Evolutionary conservation across 2,329 filamentous ascomycete species (phyloP), one percentile per base, ranked within the genome.

Genomic region (Berkeleyomyces rouxiae): DNA sequence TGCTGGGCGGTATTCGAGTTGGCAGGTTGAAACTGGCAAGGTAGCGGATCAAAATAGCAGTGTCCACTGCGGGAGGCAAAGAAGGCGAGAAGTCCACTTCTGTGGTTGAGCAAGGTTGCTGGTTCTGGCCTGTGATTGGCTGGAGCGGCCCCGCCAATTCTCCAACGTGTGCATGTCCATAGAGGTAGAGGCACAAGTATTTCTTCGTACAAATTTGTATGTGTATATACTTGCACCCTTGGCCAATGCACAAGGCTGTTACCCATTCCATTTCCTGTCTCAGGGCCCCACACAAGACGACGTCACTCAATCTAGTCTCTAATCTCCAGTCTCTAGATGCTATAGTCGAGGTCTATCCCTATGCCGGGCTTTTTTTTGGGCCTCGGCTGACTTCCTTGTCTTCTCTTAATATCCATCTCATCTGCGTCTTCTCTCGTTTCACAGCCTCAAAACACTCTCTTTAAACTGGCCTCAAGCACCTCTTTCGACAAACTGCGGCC

Each of bases 401-500:
- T 4, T 43, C 3, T 40, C 6, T 37, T 51, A 31, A 7, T 51
- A 53, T 23, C 13, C 23, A 7, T 23, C 6, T 11, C 7, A 11
- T 55, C 7, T 46, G 4, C 11, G 4, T 16, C 1, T 40, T 37
- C 33, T 55, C n/a, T n/a, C 31, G 7, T 4, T 39, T 55, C 10
- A 11, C 42, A 43, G 10, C 10, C 42, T 43, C 10, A 36, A 11
- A 62, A 37, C 4, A 43, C 31, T 16, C 36, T 10, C 9, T 66
- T 68, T 58, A 77, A 72, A 65, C 74, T 85, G 61, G 71, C 69
- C 66, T 75, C 72, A 67, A 86, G 81, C 63, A 80, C 74, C 55
- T 79, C 73, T n/a, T 71, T 71, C 23, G 71, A 74, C 61, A 86
- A 69, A 51, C 79, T 74, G 64, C 81, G 77, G 53, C 84, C 84